These are phyloP conservation scores for Lobosporangium transversale DNA, from an alignment of 192 early-diverging fungal genomes.

Conservation along the genomic window DNA sequence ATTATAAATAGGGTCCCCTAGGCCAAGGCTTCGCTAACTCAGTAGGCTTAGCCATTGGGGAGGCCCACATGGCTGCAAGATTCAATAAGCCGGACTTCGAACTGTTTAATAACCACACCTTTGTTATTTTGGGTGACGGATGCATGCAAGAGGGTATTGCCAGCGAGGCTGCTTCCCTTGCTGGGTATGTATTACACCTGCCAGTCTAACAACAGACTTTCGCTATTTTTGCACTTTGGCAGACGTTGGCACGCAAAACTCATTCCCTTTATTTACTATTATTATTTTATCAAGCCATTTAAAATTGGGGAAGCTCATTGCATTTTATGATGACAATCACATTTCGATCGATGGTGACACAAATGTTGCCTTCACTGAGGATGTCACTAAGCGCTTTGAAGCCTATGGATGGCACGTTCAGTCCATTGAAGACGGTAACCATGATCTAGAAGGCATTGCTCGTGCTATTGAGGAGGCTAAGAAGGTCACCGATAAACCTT, in stretches of 20 bases:
- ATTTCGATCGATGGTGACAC: conserved; percentile 94
- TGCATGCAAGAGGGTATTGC: conserved; percentile 98
- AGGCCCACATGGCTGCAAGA: conserved; percentile 87
- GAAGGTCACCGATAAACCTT: conserved; percentile 87
- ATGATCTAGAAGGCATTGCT: conserved; percentile 75
- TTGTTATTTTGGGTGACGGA: conserved; percentile 90
- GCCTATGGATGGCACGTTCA: conserved; percentile 95
- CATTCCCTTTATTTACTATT: not conserved
- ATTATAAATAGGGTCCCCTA: conserved; percentile 74
- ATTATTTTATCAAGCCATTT: conserved; percentile 64
- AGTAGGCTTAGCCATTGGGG: conserved; percentile 92
- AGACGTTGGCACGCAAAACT: not conserved
- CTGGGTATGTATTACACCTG: conserved; percentile 69
- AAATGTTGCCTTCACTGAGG: conserved; percentile 89
- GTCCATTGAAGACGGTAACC: conserved; percentile 82
- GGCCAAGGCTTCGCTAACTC: conserved; percentile 94
- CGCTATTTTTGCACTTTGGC: too few species aligned
- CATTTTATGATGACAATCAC: conserved; percentile 96
- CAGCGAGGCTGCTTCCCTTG: conserved; percentile 90
- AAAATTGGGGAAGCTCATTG: conserved; percentile 93
- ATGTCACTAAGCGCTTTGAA: conserved; percentile 87
- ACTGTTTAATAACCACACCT: conserved; percentile 89
- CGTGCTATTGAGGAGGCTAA: conserved; percentile 85
- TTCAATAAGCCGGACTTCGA: conserved; percentile 92
- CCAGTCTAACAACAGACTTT: too few species aligned